A percentile compares a stretch with the other conserved stretches of the same genome.
These are phyloP conservation scores for Eucalyptus curtisii DNA, from an alignment of 345 rosid species.

Conservation along the genomic window DNA sequence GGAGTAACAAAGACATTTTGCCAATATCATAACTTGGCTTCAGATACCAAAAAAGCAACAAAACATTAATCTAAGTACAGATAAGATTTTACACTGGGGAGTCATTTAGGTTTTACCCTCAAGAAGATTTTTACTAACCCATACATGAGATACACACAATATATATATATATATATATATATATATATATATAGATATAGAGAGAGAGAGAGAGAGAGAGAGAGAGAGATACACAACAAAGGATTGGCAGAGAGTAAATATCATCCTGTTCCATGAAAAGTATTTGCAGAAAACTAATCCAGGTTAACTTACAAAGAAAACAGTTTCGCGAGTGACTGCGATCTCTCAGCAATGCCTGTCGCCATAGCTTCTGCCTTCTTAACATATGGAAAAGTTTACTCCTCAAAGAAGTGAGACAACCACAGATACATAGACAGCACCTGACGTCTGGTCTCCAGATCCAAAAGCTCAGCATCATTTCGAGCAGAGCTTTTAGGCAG, in stretches of 20 bases:
- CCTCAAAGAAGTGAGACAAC: conserved; percentile 74
- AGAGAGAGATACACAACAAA: not conserved
- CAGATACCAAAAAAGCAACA: not conserved
- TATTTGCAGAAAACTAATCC: not conserved
- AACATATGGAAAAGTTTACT: conserved; percentile 58
- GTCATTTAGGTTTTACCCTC: not conserved
- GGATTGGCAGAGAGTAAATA: not conserved
- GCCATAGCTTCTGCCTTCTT: conserved; percentile 85
- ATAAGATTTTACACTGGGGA: not conserved
- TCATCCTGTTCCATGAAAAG: not conserved
- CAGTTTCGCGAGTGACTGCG: conserved; percentile 35
- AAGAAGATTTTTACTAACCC: not conserved
- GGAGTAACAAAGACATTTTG: not conserved
- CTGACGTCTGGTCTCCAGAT: conserved; percentile 80
- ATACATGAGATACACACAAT: not conserved
- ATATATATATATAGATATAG: too few species aligned
- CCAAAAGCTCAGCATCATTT: conserved; percentile 68
- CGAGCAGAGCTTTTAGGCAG: conserved; percentile 75
- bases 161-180: too few species aligned
- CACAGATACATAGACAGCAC: conserved; percentile 85
- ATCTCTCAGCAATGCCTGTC: conserved; percentile 61
- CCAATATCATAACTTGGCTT: not conserved
- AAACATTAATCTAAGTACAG: not conserved
- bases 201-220: too few species aligned
- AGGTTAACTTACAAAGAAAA: conserved; percentile 20